Evolutionary conservation across 2,329 filamentous ascomycete genomes (phyloP), one percentile per base, ranked within the genome.

Genomic region (Botryosphaeria agaves): DNA sequence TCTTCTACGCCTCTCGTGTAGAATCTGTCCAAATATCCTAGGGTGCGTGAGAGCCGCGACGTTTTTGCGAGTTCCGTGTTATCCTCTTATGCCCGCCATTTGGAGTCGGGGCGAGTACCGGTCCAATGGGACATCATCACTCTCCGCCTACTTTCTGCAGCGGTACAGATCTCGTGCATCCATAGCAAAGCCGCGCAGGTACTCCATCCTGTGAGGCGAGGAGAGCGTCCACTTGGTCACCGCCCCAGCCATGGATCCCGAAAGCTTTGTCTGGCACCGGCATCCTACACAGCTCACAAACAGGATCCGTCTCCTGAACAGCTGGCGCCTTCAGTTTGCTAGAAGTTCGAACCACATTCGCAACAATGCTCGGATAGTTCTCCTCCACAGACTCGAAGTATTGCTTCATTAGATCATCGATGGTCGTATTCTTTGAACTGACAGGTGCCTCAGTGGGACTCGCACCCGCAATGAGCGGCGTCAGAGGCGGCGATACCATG

Each of bases 311-410:
- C 14, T 43, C 45, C 5, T 48, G 50, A 1, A 41, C 42, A 14
- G 57, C 41, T 1, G 59, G 48, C 16, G 69, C 56, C 27, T 73
- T 61, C 24, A 95, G 63, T 54, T 91, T 93, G 30, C 73, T 76
- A n/a, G 80, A 76, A 19, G 87, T 98, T 37, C 83, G 72, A 4
- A 94, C 87, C 7, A 98, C 89, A 49, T 98, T 98, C 18, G 85
- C 78, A 40, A 98, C 85, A 33, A 95, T 83, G 32, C 80, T 82
- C 3, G 85, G 81, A 46, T 91, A 94, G 35, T 77, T 78, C 39
- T 72, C 70, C 48, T 93, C 85, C 11, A 93, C 82, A 24, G 73
- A 76, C 40, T 72, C 70, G 45, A 98, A 93, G 51, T 94, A 98
- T 34, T 83, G 75, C 34, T 66, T 59, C 76, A 95, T 85, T 32